Conservation (phyloP, 768 basidiomycete species). For the Suillus hirtellus region DNA sequence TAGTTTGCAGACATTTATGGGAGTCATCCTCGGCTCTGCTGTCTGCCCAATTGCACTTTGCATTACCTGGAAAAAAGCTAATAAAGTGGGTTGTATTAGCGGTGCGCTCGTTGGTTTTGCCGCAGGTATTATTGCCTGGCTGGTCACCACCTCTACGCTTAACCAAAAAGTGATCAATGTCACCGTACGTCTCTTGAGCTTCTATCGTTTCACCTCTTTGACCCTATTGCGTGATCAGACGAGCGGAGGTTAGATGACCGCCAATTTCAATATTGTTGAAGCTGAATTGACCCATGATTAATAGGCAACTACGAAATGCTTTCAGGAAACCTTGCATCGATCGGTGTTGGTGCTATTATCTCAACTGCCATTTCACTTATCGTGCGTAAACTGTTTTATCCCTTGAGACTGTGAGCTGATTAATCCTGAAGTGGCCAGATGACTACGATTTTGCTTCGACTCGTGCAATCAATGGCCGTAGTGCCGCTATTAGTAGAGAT, state of each 20-base stretch:
- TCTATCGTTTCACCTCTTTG: constrained; percentile 1
- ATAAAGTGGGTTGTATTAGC: constrained; percentile 79
- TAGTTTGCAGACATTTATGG: constrained; percentile 75
- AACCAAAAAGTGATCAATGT: constrained; percentile 76
- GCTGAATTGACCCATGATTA: neutral
- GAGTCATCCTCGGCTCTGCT: constrained; percentile 79
- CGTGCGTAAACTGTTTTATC: constrained; percentile 38
- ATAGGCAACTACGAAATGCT: constrained; percentile 70
- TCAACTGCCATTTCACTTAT: constrained; percentile 64
- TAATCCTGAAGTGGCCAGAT: constrained; percentile 62
- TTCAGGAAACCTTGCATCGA: constrained; percentile 85
- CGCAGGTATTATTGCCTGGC: constrained; percentile 78
- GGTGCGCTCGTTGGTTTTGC: constrained; percentile 72
- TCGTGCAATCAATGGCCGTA: constrained; percentile 63
- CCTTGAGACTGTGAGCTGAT: neutral
- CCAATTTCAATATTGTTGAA: constrained; percentile 2
- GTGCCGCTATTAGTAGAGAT: constrained; percentile 17
- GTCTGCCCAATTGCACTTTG: constrained; percentile 87
- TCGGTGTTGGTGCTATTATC: constrained; percentile 79
- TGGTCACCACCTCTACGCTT: constrained; percentile 72
- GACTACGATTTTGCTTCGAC: constrained; percentile 81
- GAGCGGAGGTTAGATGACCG: constrained; percentile 49
- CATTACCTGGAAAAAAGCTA: constrained; percentile 84
- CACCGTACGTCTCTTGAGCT: constrained; percentile 40
- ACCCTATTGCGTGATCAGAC: constrained; percentile 32